Evolutionary conservation across 2,329 filamentous ascomycete species (phyloP), one percentile per base, ranked within the genome.

Genomic region (Penicillium italicum): DNA sequence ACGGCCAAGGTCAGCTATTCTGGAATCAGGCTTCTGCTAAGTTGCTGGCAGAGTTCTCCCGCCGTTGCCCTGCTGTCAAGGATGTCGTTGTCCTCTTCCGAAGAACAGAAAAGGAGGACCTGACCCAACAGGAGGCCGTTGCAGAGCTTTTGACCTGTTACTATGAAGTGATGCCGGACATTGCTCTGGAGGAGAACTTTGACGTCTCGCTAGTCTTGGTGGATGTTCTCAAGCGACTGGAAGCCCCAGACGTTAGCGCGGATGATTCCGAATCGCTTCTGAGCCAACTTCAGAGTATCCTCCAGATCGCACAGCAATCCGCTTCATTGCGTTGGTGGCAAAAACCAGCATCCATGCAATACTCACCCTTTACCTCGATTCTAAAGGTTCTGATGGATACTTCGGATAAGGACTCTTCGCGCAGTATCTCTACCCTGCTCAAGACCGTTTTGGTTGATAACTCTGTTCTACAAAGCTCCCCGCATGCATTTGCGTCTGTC

Each of bases 281-380:
- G 10, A 83, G 92, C 66, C 90, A 96, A 72, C 77, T 97, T 28
- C 87, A 91, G 69, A 89, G 93, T 69, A 78, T 96, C 18, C 83
- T 96, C 18, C 82, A 85, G 30, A 89, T 97, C 69, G 91, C 92
- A 4, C 84, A 85, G 59, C 85, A 87, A 64, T 95, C 91, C 3
- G 85, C 89, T 0, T 86, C 87, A 6, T 94, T 96, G 86, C 85
- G 88, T 59, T 97, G 93, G 93, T 97, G 94, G 77, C 82, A 88
- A 59, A 92, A 89, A 67, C 78, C 81, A 58, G 72, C 59, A 55
- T 28, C 28, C 5, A 53, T 80, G 62, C 72, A 76, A 61, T 71
- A 71, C 53, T 74, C 75, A 41, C 70, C 74, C 20, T 74, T 76
- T 60, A 72, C 70, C 16, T 75, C 73, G 5, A 71, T 77, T 36